Base-by-base conservation (phyloP, 306 rosid genomes). In the Argentina anserina region DNA sequence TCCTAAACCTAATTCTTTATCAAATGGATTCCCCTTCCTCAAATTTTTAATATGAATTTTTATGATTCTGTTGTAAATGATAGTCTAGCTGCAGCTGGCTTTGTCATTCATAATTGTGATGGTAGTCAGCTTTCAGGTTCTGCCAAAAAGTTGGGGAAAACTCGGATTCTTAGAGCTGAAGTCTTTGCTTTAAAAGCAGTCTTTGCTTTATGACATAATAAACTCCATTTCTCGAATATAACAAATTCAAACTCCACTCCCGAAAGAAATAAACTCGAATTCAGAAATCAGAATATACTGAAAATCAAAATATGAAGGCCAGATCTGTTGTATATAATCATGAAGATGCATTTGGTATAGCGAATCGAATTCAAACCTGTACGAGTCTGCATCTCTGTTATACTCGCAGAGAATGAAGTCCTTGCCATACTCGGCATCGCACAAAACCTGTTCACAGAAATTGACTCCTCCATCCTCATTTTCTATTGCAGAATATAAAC, bases 311-410 rank as follows among this genome's bases (percentile, higher is more conserved):
- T 63, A 2, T 40, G 13, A 53, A 41, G 25, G 43, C 64, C 76
- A 64, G 56, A 42, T 70, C 40, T 63, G 18, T 31, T 25, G 37
- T 11, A 34, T 61, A 23, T 56, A 17, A 37, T 33, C 10, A 0
- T 5, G 50, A 14, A 5, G 9, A 42, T 26, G 71, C 14, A 18
- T n/a, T 41, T 42, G 2, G 21, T 34, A 72, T 65, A 15, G 60
- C n/a, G 50, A 49, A 52, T 72, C 37, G 43, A 46, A 52, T 11
- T 13, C n/a, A 42, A 11, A 88, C 98, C 97, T 85, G 82, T 91
- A 94, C 36, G 98, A 94, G 76, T 94, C 97, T 1, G 97, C 98
- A 83, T 94, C 98, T 86, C 97, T 81, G 79, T 94, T 94, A 80
- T 94, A 94, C 69, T 94, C 98, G 50, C 98, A 94, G 86, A 94